Evolutionary conservation across 768 basidiomycete species (phyloP).

Genomic region (Pleurotus platypus): DNA sequence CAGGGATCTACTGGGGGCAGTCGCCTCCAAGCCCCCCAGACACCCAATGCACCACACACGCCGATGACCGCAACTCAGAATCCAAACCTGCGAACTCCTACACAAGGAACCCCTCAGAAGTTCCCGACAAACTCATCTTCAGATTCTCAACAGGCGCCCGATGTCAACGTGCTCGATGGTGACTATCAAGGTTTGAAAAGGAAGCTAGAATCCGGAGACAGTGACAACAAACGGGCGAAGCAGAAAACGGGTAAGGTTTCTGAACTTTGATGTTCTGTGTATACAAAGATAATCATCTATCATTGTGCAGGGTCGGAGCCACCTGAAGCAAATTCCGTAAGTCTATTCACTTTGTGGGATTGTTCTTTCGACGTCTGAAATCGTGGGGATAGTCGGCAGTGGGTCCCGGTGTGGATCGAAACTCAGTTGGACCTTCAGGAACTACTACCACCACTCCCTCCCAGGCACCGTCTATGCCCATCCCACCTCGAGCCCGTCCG

Average conservation of each 20-base stretch:
- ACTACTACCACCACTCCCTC: slow-evolving; percentile 17
- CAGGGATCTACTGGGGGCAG: background rate
- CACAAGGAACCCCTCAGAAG: slow-evolving; percentile 17
- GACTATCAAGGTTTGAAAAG: slow-evolving; percentile 69
- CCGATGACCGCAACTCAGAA: background rate
- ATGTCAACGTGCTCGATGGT: slow-evolving; percentile 46
- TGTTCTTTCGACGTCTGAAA: background rate
- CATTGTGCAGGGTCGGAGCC: slow-evolving; percentile 34
- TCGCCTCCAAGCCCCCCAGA: slow-evolving; percentile 21
- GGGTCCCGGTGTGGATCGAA: slow-evolving; percentile 22
- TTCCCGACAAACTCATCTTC: slow-evolving; percentile 10
- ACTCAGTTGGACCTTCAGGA: slow-evolving; percentile 19
- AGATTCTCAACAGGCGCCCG: slow-evolving; percentile 17
- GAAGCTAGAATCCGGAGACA: slow-evolving; percentile 64
- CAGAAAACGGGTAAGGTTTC: slow-evolving; percentile 63
- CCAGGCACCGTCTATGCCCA: slow-evolving; percentile 25
- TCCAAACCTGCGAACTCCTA: slow-evolving; percentile 6
- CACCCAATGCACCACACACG: slow-evolving; percentile 15
- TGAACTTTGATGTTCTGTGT: slow-evolving; percentile 7
- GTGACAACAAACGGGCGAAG: slow-evolving; percentile 65
- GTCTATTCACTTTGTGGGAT: slow-evolving; percentile 18
- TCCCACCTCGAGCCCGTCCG: slow-evolving; percentile 34
- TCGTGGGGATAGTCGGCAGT: slow-evolving; percentile 7
- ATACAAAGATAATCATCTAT: background rate
- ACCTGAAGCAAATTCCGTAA: slow-evolving; percentile 41